Conservation (phyloP, 148 eudicot species). For the Fagopyrum tataricum region DNA sequence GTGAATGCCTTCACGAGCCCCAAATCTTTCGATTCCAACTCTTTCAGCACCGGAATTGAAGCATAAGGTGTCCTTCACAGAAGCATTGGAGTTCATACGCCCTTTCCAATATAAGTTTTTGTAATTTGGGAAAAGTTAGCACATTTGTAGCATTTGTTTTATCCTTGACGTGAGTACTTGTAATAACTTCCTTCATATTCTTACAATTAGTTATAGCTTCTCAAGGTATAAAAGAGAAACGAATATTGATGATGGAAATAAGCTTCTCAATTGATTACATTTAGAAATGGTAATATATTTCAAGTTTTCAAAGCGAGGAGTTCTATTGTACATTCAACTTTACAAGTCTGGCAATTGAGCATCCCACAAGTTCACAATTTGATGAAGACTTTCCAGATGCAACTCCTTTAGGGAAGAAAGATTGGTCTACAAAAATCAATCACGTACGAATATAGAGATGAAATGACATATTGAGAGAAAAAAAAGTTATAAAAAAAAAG, state of each 20-base stretch:
- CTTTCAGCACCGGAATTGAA: background rate
- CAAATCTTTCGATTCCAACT: background rate
- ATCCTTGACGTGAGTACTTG: background rate
- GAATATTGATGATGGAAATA: background rate
- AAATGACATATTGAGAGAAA: too few species aligned
- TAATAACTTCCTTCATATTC: background rate
- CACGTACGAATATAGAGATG: background rate
- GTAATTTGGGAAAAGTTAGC: background rate
- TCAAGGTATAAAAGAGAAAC: background rate
- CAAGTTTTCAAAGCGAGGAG: background rate
- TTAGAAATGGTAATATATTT: background rate
- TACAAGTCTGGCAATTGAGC: background rate
- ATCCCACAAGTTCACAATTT: background rate
- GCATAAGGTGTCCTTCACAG: background rate
- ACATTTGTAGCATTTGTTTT: background rate
- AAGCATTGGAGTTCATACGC: background rate
- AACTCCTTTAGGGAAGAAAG: background rate
- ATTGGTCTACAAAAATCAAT: background rate
- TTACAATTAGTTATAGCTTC: background rate
- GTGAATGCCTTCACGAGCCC: background rate
- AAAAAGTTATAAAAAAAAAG: too few species aligned
- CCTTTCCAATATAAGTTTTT: background rate
- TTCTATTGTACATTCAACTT: background rate
- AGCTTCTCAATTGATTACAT: background rate
- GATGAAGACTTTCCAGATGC: background rate